phyloP scores from a whole-genome alignment of 2,329 filamentous ascomycete genomes.

The Tympanopsis confertula region DNA sequence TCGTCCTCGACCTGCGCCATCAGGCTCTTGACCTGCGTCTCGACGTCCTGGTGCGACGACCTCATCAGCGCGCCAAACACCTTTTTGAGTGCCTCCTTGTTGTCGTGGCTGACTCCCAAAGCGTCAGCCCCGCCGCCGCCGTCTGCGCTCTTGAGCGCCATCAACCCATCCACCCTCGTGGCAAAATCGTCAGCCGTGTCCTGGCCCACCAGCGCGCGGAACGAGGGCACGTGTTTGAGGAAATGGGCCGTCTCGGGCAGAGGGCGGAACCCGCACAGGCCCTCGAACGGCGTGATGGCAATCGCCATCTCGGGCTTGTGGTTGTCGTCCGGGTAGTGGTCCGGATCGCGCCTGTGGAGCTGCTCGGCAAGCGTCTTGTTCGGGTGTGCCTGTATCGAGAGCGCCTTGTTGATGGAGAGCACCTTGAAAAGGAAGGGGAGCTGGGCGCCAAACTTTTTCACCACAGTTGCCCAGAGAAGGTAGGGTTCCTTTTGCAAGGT shows the following conservation, averaged over 20 bases:
- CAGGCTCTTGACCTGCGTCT: conserved; percentile 54
- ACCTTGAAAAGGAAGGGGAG: conserved; percentile 98
- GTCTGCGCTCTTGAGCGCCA: conserved; percentile 29
- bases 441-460: conserved; percentile 65
- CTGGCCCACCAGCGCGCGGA: conserved; percentile 48
- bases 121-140: conserved; percentile 25
- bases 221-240: conserved; percentile 38
- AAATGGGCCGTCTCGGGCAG: conserved; percentile 80
- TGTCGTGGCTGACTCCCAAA: conserved; percentile 32
- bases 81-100: conserved; percentile 68
- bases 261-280: conserved; percentile 88
- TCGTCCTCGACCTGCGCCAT: conserved; percentile 59
- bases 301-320: conserved; percentile 99
- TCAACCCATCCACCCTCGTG: conserved; percentile 37
- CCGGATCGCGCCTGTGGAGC: conserved; percentile 72
- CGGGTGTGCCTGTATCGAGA: conserved; percentile 93
- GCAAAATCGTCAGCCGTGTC: conserved; percentile 45
- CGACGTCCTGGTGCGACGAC: conserved; percentile 54
- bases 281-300: conserved; percentile 90
- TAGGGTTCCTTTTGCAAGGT: conserved; percentile 77
- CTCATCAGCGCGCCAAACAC: conserved; percentile 75
- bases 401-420: conserved; percentile 84
- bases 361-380: conserved; percentile 90
- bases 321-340: conserved; percentile 98
- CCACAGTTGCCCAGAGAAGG: conserved; percentile 64